These are phyloP conservation scores for Pythium rhizo-oryzae DNA, from an alignment of 352 stramenopile species.

Conservation along the genomic window DNA sequence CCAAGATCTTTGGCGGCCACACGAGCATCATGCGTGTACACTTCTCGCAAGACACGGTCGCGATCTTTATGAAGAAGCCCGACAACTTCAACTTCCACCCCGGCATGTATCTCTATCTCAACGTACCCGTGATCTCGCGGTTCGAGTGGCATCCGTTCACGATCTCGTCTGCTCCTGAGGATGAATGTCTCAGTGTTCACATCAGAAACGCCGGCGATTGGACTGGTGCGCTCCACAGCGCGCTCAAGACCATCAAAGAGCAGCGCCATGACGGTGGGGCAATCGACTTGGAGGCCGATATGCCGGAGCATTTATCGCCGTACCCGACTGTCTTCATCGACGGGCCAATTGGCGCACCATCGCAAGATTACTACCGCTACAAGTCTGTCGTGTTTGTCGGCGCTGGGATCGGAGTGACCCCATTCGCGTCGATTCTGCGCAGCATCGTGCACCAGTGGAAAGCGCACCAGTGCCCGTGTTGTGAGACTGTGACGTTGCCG, in stretches of 20 bases:
- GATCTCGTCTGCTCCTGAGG: constrained; percentile 81
- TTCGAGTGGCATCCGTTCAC: constrained; percentile 91
- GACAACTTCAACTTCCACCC: constrained; percentile 57
- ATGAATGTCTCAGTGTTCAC: constrained; percentile 68
- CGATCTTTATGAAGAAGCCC: constrained; percentile 71
- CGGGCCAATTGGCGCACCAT: constrained; percentile 56
- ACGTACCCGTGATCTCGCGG: constrained; percentile 73
- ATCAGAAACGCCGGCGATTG: constrained; percentile 73
- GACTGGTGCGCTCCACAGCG: constrained; percentile 56
- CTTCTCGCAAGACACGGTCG: constrained; percentile 55
- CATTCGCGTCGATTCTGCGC: constrained; percentile 69
- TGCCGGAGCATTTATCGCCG: constrained; percentile 29
- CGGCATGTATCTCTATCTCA: constrained; percentile 86
- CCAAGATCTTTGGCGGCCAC: constrained; percentile 51
- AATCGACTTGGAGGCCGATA: constrained; percentile 37
- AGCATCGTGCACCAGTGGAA: constrained; percentile 75
- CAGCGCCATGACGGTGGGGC: constrained; percentile 21
- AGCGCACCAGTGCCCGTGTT: constrained; percentile 55
- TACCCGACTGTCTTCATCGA: constrained; percentile 65
- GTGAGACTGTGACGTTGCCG: constrained; percentile 58
- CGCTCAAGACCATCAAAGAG: constrained; percentile 45
- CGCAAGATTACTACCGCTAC: constrained; percentile 67
- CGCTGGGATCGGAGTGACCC: constrained; percentile 72
- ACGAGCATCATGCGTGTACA: constrained; percentile 52
- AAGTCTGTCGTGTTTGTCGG: constrained; percentile 67